phyloP scores from a whole-genome alignment of 108 stramenopile species.

The Aurantiochytrium sp. region DNA sequence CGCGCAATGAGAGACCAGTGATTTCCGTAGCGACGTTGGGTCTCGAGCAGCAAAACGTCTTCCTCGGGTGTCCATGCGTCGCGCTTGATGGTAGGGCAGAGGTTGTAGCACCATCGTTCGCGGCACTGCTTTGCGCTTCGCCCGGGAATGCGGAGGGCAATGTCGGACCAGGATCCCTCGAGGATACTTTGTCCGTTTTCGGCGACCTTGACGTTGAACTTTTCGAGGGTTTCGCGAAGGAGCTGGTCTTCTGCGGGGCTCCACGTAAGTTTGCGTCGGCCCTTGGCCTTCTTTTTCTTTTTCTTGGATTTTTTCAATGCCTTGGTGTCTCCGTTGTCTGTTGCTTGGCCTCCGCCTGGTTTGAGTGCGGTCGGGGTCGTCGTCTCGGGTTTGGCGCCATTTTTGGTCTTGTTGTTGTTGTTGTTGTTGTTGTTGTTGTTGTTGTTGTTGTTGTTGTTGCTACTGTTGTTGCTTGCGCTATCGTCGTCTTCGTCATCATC shows the following conservation, averaged over 20 bases:
- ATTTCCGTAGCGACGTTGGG: conserved; percentile 23
- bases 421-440: background rate
- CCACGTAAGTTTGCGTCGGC: conserved; percentile 8
- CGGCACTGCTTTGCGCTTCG: conserved; percentile 52
- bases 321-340: too few relatives aligned
- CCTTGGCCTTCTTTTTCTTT: background rate
- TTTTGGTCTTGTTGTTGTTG: background rate
- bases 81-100: conserved; percentile 43
- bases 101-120: conserved; percentile 53
- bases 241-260: background rate
- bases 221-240: background rate
- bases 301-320: too few relatives aligned
- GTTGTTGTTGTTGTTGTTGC: background rate
- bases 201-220: background rate
- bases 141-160: conserved; percentile 30
- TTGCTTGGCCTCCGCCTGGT: too few relatives aligned
- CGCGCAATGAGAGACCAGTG: conserved; percentile 30
- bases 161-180: background rate
- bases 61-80: conserved; percentile 43
- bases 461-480: background rate
- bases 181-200: background rate
- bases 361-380: too few relatives aligned
- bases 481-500: background rate
- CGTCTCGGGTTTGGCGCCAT: background rate
- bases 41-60: conserved; percentile 36